Evolutionary conservation across 1,284 basidiomycete species (phyloP), one percentile per base, ranked within the genome.

Genomic region (Sporisorium reilianum): DNA sequence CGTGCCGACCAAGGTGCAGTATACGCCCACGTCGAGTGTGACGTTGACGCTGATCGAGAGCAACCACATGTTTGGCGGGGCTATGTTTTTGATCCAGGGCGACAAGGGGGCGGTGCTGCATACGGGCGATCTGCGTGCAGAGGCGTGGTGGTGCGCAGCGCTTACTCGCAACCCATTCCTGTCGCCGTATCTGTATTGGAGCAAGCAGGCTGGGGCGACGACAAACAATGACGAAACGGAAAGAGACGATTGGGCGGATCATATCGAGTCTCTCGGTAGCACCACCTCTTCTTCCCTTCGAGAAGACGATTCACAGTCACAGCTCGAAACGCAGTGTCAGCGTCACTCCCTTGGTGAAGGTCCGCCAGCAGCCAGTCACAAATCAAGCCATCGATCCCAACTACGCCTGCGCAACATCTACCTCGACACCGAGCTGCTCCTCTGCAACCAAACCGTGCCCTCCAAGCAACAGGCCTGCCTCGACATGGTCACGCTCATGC

Each of bases 21-120:
- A 95, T 22, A 87, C 89, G 6, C 86, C 87, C 10, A 89, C 91
- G 61, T 85, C 82, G 0, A 66, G 51, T 0, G 89, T 94, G 3
- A 90, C 87, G 0, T 88, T 97, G 63, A 96, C 94, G 0, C 87
- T 93, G 3, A 86, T 97, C 16, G 92, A 95, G 76, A 94, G 95
- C 1, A 97, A 97, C 81, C 95, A 97, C 82, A 97, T 94, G 84
- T 94, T 93, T 11, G 95, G 95, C 0, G 91, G 93, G 0, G 90
- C 93, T 30, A 97, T 97, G 95, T 95, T 92, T 84, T 88, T 97
- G 18, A 89, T 97, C 57, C 92, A 94, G 80, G 93, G 93, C 7
- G 51, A 85, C 2, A 84, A 88, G 49, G 90, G 90, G 18, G 88
- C 92, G 0, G 87, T 97, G 20, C 88, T 98, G 5, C 94, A 97